Base-by-base conservation (phyloP, 768 basidiomycete species). In the Boletellus ananiceps region DNA sequence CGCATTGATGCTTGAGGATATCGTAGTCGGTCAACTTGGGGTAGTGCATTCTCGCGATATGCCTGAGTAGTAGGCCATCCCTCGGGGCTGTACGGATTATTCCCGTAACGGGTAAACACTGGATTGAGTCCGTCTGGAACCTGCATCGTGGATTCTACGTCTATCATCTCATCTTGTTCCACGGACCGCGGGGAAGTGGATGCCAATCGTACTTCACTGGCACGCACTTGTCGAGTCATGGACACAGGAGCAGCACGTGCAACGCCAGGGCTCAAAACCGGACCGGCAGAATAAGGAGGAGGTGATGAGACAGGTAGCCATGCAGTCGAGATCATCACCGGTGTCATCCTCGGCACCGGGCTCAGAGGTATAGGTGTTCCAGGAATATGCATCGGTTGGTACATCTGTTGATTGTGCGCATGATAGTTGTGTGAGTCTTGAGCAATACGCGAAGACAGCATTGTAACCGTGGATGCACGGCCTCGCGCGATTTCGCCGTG, bases 51-150 rank as follows among this genome's bases (percentile, higher is more conserved):
- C 27, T 56, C 56, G 45, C 54, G 58, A 49, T 60, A 58, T 38
- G 63, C 64, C 39, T 58, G 65, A 19, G 52, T 49, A 15, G 59
- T 29, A 40, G 55, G 29, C 8, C 37, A 52, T 27, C 47, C 46
- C 15, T 52, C 60, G 0, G 49, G 39, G 21, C 23, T 40, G 31
- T 52, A 57, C 5, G 52, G 40, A 31, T 59, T 58, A 25, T 59
- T 62, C 31, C 55, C 42, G 13, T 59, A 55, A 14, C 53, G 54
- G 12, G 68, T 66, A 32, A 74, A 66, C 27, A n/a, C 15, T 5
- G 71, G 56, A 56, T 78, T 78, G 44, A 77, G 70, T 49, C 74
- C 73, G 21, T 73, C 72, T 14, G 78, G 71, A 35, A 76, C 71
- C 18, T 75, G 73, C 35, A 74, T 73, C 31, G n/a, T 40, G 31